These are phyloP conservation scores for Penicillium digitatum DNA, from an alignment of 2,329 filamentous ascomycete genomes.

Conservation along the genomic window DNA sequence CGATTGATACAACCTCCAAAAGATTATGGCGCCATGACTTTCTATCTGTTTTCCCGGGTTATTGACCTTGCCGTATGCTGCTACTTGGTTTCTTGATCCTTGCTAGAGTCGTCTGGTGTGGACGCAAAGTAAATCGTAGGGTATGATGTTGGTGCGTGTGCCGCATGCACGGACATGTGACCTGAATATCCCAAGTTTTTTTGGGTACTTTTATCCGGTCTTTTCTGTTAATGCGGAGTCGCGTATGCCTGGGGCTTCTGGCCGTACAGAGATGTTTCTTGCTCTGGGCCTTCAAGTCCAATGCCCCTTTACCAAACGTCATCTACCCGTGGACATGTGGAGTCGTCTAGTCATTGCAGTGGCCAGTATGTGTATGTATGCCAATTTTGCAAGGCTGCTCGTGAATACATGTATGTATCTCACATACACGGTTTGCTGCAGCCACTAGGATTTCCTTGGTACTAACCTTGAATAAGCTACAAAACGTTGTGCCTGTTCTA, in stretches of 20 bases:
- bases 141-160: not conserved
- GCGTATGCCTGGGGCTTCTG: not conserved
- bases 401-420: not conserved
- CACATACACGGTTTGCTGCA: not conserved
- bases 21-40: slow-evolving; percentile 29
- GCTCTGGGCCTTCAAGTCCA: not conserved
- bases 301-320: not conserved
- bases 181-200: no score
- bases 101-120: not conserved
- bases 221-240: not conserved
- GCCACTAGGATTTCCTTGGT: not conserved
- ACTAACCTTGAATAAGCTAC: not conserved
- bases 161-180: not conserved
- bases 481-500: not conserved
- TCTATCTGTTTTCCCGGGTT: slow-evolving; percentile 1
- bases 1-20: slow-evolving; percentile 29
- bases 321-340: no score
- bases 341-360: not conserved
- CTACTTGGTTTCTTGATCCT: not conserved
- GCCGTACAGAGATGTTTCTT: not conserved
- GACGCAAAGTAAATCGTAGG: not conserved
- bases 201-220: not conserved
- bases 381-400: no score
- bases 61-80: not conserved
- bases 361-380: not conserved